Evolutionary conservation across 331 rosid genomes (phyloP).

Genomic region (Rhamnella rubrinervis): DNA sequence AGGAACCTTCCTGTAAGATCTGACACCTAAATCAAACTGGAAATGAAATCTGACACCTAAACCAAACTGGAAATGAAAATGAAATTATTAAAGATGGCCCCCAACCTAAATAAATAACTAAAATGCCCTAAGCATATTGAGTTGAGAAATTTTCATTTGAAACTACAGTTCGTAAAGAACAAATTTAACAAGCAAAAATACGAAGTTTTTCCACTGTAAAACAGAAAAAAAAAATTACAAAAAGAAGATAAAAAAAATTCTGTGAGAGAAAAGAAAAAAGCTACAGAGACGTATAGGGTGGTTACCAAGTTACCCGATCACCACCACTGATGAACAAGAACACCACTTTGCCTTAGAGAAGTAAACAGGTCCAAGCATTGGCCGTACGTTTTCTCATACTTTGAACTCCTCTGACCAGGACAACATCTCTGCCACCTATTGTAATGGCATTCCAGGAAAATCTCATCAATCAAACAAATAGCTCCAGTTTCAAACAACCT

Average conservation of each 20-base stretch:
- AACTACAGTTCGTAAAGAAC: slow-evolving; percentile 34
- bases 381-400: slow-evolving; percentile 76
- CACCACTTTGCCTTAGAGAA: slow-evolving; percentile 81
- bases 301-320: slow-evolving; percentile 34
- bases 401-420: slow-evolving; percentile 86
- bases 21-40: no score
- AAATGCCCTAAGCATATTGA: neutral
- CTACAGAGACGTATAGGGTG: slow-evolving; percentile 11
- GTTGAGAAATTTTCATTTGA: slow-evolving; percentile 33
- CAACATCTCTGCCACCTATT: slow-evolving; percentile 97
- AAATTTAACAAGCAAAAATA: slow-evolving; percentile 7
- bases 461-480: slow-evolving; percentile 85
- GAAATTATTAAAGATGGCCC: no score
- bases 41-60: no score
- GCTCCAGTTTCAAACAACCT: slow-evolving; percentile 84
- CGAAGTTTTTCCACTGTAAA: neutral
- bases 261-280: slow-evolving; percentile 8
- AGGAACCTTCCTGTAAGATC: no score
- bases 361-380: slow-evolving; percentile 80
- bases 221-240: neutral
- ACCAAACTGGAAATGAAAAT: no score
- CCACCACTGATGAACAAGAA: slow-evolving; percentile 99
- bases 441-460: slow-evolving; percentile 95
- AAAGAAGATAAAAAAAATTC: neutral
- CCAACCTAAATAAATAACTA: no score